Conservation (phyloP, 495 filamentous ascomycete species). For the Annulohypoxylon maeteangense region DNA sequence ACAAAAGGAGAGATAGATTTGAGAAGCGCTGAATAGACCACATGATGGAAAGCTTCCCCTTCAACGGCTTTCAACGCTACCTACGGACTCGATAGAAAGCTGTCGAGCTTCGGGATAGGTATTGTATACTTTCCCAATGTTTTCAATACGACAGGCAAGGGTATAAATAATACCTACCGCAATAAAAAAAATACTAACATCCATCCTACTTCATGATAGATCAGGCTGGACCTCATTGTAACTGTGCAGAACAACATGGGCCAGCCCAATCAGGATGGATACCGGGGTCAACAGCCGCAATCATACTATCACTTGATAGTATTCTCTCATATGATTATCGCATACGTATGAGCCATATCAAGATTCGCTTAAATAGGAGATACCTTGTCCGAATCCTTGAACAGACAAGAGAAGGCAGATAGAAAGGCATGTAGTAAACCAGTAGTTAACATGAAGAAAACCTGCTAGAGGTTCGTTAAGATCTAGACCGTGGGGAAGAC, state of each 20-base stretch:
- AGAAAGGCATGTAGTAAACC: background rate
- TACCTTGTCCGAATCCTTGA: background rate
- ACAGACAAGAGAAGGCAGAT: background rate
- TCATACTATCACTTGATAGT: conserved; percentile 28
- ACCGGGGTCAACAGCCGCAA: conserved; percentile 24
- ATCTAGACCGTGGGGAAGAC: conserved; percentile 3
- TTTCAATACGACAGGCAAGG: background rate
- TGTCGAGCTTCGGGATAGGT: background rate
- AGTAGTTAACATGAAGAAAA: conserved; percentile 8
- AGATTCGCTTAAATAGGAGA: background rate
- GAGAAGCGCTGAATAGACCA: conserved; percentile 16
- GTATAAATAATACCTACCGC: conserved; percentile 26
- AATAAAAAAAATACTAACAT: conserved; percentile 22
- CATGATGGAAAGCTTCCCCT: conserved; percentile 33
- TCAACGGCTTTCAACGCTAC: background rate
- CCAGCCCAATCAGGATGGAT: conserved; percentile 18
- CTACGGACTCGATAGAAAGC: conserved; percentile 1
- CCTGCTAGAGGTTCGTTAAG: background rate
- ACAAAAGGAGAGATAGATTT: conserved; percentile 11
- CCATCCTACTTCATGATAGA: conserved; percentile 21
- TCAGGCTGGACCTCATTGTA: conserved; percentile 32
- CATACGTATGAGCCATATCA: background rate
- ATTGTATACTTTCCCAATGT: background rate
- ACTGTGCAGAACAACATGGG: conserved; percentile 32
- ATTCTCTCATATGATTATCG: background rate